Conservation (phyloP, 1,139 yeast genomes). For the Hyphopichia buzzinii region DNA sequence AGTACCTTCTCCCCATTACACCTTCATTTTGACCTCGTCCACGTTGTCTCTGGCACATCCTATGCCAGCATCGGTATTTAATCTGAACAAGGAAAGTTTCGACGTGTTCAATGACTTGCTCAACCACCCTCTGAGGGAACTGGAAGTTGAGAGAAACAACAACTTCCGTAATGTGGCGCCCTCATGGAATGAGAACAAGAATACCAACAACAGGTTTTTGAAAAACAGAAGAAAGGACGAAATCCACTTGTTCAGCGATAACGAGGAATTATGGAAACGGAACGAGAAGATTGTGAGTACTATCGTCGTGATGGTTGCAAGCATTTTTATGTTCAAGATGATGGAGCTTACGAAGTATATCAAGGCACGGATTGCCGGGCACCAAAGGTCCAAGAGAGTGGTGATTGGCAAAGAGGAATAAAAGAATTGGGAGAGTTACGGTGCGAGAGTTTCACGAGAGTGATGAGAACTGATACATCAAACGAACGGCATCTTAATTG, state of each 20-base stretch:
- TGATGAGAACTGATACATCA: no score
- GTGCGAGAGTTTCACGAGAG: no score
- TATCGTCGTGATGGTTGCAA: slow-evolving; percentile 26
- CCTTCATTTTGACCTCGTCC: slow-evolving; percentile 50
- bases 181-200: slow-evolving; percentile 26
- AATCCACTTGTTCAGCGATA: slow-evolving; percentile 28
- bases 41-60: slow-evolving; percentile 28
- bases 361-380: not conserved
- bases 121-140: slow-evolving; percentile 42
- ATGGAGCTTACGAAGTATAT: slow-evolving; percentile 2
- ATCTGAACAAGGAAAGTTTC: slow-evolving; percentile 31
- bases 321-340: slow-evolving; percentile 13
- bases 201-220: slow-evolving; percentile 34
- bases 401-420: not conserved
- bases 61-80: slow-evolving; percentile 25
- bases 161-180: slow-evolving; percentile 35
- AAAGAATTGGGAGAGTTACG: no score
- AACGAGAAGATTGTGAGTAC: slow-evolving; percentile 41
- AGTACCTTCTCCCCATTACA: slow-evolving; percentile 65
- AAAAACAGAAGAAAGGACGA: slow-evolving; percentile 31
- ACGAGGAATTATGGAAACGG: slow-evolving; percentile 35
- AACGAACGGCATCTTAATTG: no score
- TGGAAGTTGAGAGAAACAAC: slow-evolving; percentile 57
- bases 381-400: not conserved
- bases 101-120: slow-evolving; percentile 47